Conservation (phyloP, 352 stramenopile species). For the Phytophthora hybrid region DNA sequence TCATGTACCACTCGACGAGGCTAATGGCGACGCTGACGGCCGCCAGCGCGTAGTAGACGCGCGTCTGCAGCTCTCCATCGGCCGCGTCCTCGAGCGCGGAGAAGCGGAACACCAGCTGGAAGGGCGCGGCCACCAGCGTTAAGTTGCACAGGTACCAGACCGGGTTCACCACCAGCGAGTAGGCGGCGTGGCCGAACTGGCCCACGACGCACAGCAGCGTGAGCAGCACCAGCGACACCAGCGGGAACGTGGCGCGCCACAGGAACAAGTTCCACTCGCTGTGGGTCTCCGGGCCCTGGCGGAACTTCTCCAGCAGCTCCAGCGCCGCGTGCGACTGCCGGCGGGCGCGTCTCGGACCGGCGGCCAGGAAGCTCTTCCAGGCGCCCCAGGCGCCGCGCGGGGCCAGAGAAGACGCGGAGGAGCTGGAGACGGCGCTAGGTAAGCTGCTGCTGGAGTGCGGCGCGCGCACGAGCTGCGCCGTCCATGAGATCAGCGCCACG, state of each 20-base stretch:
- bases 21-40: constrained; percentile 59
- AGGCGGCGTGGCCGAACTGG: constrained; percentile 70
- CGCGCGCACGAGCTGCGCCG: constrained; percentile 22
- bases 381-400: constrained; percentile 13
- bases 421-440: constrained; percentile 22
- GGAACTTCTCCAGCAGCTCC: constrained; percentile 79
- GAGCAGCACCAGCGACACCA: constrained; percentile 81
- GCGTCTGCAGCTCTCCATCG: constrained; percentile 33
- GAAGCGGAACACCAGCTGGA: constrained; percentile 81
- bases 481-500: constrained; percentile 30
- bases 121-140: constrained; percentile 74
- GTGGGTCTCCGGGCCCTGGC: constrained; percentile 70
- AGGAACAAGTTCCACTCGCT: constrained; percentile 86
- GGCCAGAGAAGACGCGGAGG: neutral
- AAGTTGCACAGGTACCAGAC: constrained; percentile 88
- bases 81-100: constrained; percentile 38
- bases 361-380: constrained; percentile 31
- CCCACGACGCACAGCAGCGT: constrained; percentile 69
- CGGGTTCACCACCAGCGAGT: constrained; percentile 74
- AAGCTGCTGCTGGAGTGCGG: constrained; percentile 28
- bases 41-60: constrained; percentile 63
- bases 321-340: constrained; percentile 52
- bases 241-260: constrained; percentile 84
- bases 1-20: constrained; percentile 77
- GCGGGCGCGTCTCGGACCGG: constrained; percentile 25